Evolutionary conservation across 2,329 filamentous ascomycete species (phyloP).

Genomic region (Tolypocladium guangdongense): DNA sequence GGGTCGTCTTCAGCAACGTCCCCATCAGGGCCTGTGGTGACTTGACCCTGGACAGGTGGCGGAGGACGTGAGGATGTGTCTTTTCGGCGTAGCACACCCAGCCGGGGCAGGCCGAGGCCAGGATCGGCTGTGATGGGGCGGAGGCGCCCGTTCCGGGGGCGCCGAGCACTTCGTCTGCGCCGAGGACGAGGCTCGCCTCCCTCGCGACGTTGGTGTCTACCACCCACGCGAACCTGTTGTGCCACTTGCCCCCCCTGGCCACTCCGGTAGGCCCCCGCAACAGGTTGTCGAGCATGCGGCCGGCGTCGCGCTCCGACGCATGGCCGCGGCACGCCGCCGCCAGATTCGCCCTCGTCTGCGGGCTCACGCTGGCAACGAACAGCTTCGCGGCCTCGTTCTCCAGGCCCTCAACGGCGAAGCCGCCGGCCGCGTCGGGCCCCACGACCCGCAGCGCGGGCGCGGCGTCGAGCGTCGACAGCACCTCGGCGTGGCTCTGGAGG

Average conservation of each 20-base stretch:
- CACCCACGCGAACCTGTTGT: conserved; percentile 78
- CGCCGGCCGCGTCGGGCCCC: conserved; percentile 19
- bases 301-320: conserved; percentile 61
- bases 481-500: conserved; percentile 86
- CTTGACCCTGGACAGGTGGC: conserved; percentile 83
- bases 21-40: conserved; percentile 89
- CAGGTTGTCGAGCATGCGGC: conserved; percentile 72
- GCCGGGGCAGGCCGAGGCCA: conserved; percentile 87
- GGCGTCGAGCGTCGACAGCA: conserved; percentile 69
- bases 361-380: conserved; percentile 87
- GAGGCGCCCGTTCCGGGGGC: conserved; percentile 8
- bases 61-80: conserved; percentile 86
- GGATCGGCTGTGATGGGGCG: conserved; percentile 42
- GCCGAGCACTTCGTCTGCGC: conserved; percentile 57
- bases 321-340: conserved; percentile 70
- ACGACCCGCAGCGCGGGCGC: conserved; percentile 37
- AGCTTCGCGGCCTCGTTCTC: conserved; percentile 56
- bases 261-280: conserved; percentile 59
- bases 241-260: conserved; percentile 55
- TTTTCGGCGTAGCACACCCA: conserved; percentile 99
- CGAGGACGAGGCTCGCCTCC: conserved; percentile 72
- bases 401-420: conserved; percentile 35
- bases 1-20: conserved; percentile 76
- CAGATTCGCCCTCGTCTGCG: conserved; percentile 80
- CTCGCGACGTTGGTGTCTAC: conserved; percentile 80